Base-by-base conservation (phyloP, 1,139 yeast species). In the Suzukiozyma palmioleophila region DNA sequence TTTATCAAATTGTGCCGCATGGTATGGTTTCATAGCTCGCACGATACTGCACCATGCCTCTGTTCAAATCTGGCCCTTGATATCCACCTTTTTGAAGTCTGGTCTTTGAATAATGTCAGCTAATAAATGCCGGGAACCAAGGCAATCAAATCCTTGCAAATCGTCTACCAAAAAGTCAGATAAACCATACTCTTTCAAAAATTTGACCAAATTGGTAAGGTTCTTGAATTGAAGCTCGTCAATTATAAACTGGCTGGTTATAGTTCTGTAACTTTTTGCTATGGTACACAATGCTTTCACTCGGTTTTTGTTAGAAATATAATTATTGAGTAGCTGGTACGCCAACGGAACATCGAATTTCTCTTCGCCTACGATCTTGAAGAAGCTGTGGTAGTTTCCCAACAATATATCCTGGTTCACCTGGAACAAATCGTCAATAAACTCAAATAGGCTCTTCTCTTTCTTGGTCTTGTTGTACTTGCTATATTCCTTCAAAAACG, bases 51-150 rank as follows among this genome's bases (percentile, higher is more conserved):
- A n/a, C 22, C 22, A 18, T 7, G 4, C 8, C 13, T 6, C 28
- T 5, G 5, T 9, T 55, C 57, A 85, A 14, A 84, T 73, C 59
- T 90, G 97, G 0, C 97, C 97, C 64, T 89, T 90, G 44, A 90
- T 89, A 56, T 90, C 97, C n/a, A 90, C 81, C 54, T 76, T 84
- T 43, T 69, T 75, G 48, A 75, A 75, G 24, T 65, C 69, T 16
- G 71, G 62, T 36, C 64, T 62, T 39, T 71, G 67, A 13, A 75
- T 65, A 8, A 65, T 51, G 6, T 44, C 62, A 37, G 69, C 69
- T 10, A 84, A 65, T 1, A 58, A 54, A 0, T 66, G 52, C 51
- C 79, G 67, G 0, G 85, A 75, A 33, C 69, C 64, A 18, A 67
- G 53, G 41, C 78, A 72, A 42, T 75, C 77, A 39, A 74, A 58